Base-by-base conservation (phyloP, 495 filamentous ascomycete genomes). In the Clavariopsis aquatica region DNA sequence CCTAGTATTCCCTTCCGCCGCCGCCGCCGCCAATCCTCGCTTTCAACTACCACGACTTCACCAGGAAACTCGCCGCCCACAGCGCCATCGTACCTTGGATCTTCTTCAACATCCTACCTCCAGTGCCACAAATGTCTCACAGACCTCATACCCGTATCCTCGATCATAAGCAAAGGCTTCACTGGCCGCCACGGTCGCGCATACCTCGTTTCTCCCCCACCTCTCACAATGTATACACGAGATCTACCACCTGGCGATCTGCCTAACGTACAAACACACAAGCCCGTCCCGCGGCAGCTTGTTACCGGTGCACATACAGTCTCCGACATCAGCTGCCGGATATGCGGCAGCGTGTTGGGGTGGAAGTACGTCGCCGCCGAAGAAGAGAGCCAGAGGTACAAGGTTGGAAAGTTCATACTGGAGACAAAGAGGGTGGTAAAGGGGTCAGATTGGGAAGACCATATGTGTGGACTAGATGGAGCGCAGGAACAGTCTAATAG, bases 381-480 rank as follows among this genome's bases (percentile, higher is more conserved):
- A 56, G 89, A 96, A 70, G 80, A 87, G 64, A 80, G 79, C 41
- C 93, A 98, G 74, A 82, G 83, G 57, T 98, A 98, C 77, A 98
- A 98, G 74, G 86, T 97, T 28, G 93, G 93, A 28, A 96, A 96
- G 74, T 96, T 93, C 69, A 96, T 98, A n/a, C 74, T 98, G 36
- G 93, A 98, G 78, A 92, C 88, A 31, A 86, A 86, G 73, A 81
- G 88, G 64, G 87, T 92, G 24, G 84, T 84, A 20, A 74, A 80
- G 5, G 83, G 79, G 49, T 79, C 82, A n/a, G 81, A 79, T 57
- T 95, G 89, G 89, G 91, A 95, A 38, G 52, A 34, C n/a, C n/a
- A n/a, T n/a, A n/a, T n/a, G n/a, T n/a, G n/a, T n/a, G n/a, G n/a
- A n/a, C n/a, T n/a, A n/a, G n/a, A n/a, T n/a, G n/a, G n/a, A n/a